Conservation (phyloP, 176 grass and related monocot genomes). For the Carex cristatella region DNA sequence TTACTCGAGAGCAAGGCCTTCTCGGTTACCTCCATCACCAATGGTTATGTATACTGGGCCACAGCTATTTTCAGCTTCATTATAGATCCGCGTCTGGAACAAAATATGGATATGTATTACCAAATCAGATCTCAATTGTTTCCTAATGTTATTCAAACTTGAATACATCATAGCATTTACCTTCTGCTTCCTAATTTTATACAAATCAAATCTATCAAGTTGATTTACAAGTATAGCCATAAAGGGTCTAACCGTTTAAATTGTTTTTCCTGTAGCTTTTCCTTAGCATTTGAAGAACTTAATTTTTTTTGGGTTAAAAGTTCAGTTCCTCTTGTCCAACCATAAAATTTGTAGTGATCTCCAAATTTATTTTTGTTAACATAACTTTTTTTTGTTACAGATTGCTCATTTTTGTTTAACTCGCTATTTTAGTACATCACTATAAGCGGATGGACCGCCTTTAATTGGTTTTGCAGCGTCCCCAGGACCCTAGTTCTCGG, state of each 20-base stretch:
- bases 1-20: constrained; percentile 64
- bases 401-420: background rate
- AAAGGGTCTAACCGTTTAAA: background rate
- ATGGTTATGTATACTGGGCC: constrained; percentile 67
- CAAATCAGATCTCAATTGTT: background rate
- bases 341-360: background rate
- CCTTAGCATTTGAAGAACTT: background rate
- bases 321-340: too few relatives aligned
- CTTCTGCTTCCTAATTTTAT: background rate
- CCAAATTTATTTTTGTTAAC: background rate
- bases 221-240: background rate
- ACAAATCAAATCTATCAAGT: background rate
- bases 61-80: constrained; percentile 35
- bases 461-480: background rate
- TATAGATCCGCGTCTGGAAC: constrained; percentile 49
- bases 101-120: background rate
- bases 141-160: background rate
- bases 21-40: constrained; percentile 75
- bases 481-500: background rate
- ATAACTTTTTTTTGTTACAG: background rate
- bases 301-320: background rate
- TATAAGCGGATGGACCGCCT: background rate
- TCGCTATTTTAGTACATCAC: background rate
- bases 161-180: background rate
- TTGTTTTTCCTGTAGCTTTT: background rate